Conservation (phyloP, 2,329 filamentous ascomycete species). For the Neonectria sp. region DNA sequence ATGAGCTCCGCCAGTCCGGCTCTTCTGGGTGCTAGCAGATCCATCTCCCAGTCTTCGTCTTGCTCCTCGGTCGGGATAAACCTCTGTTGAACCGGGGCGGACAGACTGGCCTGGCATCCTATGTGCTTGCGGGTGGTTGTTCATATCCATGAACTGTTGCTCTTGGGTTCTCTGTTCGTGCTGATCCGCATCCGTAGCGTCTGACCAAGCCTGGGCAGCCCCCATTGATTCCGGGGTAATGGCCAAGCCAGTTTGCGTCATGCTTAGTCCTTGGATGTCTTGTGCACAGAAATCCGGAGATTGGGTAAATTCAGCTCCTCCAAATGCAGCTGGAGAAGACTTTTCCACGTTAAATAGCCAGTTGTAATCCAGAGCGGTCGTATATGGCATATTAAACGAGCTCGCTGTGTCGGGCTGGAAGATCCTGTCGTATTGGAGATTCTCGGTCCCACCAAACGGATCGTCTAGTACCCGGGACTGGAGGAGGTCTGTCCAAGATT, state of each 20-base stretch:
- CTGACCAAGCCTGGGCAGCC: conserved; percentile 38
- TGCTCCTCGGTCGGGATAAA: conserved; percentile 10
- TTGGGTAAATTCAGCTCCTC: background rate
- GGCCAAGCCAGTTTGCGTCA: conserved; percentile 23
- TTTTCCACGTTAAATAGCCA: conserved; percentile 71
- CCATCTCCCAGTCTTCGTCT: conserved; percentile 20
- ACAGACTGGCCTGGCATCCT: conserved; percentile 1
- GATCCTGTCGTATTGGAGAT: conserved; percentile 63
- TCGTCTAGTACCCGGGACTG: conserved; percentile 26
- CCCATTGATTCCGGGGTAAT: conserved; percentile 40
- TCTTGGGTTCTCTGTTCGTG: conserved; percentile 9
- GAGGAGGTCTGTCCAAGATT: conserved; percentile 33
- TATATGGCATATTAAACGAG: conserved; percentile 77
- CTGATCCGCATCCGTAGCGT: conserved; percentile 17
- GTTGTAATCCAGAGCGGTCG: conserved; percentile 73
- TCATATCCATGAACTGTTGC: conserved; percentile 3
- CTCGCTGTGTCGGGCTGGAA: conserved; percentile 74
- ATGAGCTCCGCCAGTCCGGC: background rate
- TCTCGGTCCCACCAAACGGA: conserved; percentile 24
- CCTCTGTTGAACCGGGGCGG: background rate
- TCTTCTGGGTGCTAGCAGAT: conserved; percentile 10
- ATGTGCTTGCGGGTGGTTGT: conserved; percentile 1
- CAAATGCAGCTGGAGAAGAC: conserved; percentile 11
- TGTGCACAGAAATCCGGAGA: conserved; percentile 17
- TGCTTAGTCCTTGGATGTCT: conserved; percentile 7